A percentile compares a stretch with the other conserved stretches of the same genome.
Evolutionary conservation across 805 yeast species (phyloP).

Genomic region (Spathaspora sp.): DNA sequence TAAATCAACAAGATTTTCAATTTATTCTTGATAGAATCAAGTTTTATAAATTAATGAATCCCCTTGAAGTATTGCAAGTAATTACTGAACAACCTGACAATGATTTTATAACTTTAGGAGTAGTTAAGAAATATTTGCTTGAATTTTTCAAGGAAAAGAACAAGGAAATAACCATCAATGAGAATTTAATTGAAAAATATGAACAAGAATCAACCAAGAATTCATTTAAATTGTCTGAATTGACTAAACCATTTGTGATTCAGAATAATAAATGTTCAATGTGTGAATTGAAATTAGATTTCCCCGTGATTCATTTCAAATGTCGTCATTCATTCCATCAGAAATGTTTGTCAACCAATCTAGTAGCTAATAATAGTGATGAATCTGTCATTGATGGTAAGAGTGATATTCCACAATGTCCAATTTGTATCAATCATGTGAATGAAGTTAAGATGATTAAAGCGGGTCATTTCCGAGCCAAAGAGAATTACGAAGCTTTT

Average conservation of each 20-base stretch:
- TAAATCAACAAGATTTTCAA: constrained; percentile 42
- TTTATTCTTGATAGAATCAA: constrained; percentile 53
- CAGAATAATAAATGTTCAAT: constrained; percentile 63
- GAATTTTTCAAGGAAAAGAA: constrained; percentile 57
- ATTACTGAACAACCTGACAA: constrained; percentile 35
- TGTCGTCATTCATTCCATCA: constrained; percentile 88
- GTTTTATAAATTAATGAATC: constrained; percentile 53
- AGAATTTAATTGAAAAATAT: constrained; percentile 63
- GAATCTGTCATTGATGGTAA: constrained; percentile 7
- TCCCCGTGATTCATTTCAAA: constrained; percentile 79
- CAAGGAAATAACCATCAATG: constrained; percentile 65
- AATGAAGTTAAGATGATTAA: constrained; percentile 62
- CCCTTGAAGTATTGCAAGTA: constrained; percentile 73
- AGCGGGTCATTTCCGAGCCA: constrained; percentile 56
- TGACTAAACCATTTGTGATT: constrained; percentile 45
- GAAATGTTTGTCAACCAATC: constrained; percentile 61
- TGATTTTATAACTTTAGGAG: constrained; percentile 64
- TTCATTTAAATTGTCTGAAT: constrained; percentile 47
- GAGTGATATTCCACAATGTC: constrained; percentile 45
- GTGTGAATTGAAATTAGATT: constrained; percentile 63
- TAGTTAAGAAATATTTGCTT: constrained; percentile 65
- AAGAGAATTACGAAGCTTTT: constrained; percentile 63
- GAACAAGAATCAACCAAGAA: constrained; percentile 60
- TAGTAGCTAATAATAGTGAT: constrained; percentile 17
- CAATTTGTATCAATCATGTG: constrained; percentile 68